Evolutionary conservation across 148 eudicot species (phyloP).

Genomic region (Persicaria tinctoria): DNA sequence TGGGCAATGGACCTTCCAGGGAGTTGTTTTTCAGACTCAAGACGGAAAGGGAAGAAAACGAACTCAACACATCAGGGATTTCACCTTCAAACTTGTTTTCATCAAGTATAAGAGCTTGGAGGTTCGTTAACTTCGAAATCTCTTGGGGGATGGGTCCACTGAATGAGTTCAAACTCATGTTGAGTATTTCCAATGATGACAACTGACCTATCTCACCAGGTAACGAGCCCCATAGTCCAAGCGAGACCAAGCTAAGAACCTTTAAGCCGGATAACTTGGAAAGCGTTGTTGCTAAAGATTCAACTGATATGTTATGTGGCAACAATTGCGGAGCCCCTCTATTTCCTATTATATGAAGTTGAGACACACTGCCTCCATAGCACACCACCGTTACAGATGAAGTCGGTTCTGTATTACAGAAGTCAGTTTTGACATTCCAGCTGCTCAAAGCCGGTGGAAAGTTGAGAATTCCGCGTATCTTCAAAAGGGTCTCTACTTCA

Average conservation of each 20-base stretch:
- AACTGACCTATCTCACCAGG: slow-evolving; percentile 40
- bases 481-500: slow-evolving; percentile 53
- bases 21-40: slow-evolving; percentile 69
- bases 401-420: slow-evolving; percentile 59
- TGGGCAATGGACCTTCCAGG: slow-evolving; percentile 57
- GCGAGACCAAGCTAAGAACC: slow-evolving; percentile 78
- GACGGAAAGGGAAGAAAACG: slow-evolving; percentile 58
- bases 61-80: slow-evolving; percentile 46
- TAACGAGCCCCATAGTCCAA: slow-evolving; percentile 69
- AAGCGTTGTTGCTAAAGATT: slow-evolving; percentile 53
- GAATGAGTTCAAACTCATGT: slow-evolving; percentile 65
- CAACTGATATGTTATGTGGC: slow-evolving; percentile 56
- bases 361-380: slow-evolving; percentile 64
- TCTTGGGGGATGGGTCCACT: slow-evolving; percentile 48
- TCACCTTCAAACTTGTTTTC: slow-evolving; percentile 50
- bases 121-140: slow-evolving; percentile 41
- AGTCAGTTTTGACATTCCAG: slow-evolving; percentile 56
- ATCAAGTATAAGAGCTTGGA: slow-evolving; percentile 72
- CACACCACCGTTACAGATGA: slow-evolving; percentile 59
- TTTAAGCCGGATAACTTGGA: slow-evolving; percentile 54
- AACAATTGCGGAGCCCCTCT: slow-evolving; percentile 27
- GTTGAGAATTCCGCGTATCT: slow-evolving; percentile 47
- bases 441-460: slow-evolving; percentile 38
- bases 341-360: slow-evolving; percentile 57
- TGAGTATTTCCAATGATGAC: slow-evolving; percentile 73